Base-by-base conservation (phyloP, 75 land plant species). In the Pseudotsuga menziesii region DNA sequence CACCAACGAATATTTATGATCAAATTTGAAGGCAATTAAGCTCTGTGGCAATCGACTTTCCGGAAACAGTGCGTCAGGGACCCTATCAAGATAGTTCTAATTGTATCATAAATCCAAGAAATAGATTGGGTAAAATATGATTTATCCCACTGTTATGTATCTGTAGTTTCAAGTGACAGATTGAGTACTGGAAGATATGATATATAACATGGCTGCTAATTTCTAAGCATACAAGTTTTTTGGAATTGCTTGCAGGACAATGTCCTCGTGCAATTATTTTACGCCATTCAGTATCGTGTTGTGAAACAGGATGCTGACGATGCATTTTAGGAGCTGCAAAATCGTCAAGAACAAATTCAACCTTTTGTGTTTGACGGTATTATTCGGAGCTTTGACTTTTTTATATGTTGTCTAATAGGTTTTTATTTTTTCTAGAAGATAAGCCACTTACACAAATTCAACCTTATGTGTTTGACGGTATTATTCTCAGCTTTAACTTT, bases 291-390 rank as follows among this genome's bases (percentile, higher is more conserved):
- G 76, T 96, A 90, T 63, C 88, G 97, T 32, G 83, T 94, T 3
- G 79, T 96, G 29, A 93, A 79, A 63, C 82, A 83, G 77, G 90
- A 92, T 81, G 99, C 99, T 59, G 97, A 96, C 80, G 99, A 96
- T 89, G 99, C 99, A 17, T 96, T 94, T 75, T 96, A 96, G 71
- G 99, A 96, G 83, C 80, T 96, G 59, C 94, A 94, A 77, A 92
- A 90, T 72, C 99, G 97, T 25, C 29, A 77, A 59, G 93, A 94
- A 76, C 99, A 96, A 78, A 94, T 96, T 57, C 99, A 90, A 78
- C 84, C 99, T 75, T 96, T 90, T 78, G 97, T 96, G 41, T 96
- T 96, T 88, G 99, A 96, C 83, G 99, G 99, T 96, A 85, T 48
- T 79, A 72, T 58, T 54, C 23, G 16, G 57, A 57, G 26, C 29